Percentiles rank a stretch among this genome's conserved stretches.
These are phyloP conservation scores for Crotalaria pallida DNA, from an alignment of 306 rosid species.

Conservation along the genomic window DNA sequence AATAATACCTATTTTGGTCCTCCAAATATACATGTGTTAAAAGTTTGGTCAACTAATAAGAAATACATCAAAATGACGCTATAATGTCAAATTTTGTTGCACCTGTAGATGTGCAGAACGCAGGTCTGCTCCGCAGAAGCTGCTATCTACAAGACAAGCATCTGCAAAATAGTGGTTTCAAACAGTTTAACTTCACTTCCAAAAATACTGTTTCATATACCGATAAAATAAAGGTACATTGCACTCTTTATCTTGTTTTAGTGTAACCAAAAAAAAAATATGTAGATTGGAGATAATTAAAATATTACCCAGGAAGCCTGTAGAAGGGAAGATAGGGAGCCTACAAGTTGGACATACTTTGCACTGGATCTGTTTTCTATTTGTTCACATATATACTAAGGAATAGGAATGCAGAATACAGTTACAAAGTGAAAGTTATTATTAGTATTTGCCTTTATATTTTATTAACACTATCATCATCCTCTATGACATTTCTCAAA, in stretches of 20 bases:
- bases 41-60: neutral
- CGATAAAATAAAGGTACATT: neutral
- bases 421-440: neutral
- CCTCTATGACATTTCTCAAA: neutral
- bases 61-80: neutral
- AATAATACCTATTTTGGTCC: neutral
- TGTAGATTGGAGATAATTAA: conserved; percentile 15
- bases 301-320: neutral
- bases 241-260: neutral
- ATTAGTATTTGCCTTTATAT: neutral
- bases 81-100: neutral
- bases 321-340: neutral
- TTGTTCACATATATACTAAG: neutral
- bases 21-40: neutral
- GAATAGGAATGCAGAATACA: conserved; percentile 6
- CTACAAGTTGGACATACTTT: conserved; percentile 1
- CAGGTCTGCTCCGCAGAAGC: conserved; percentile 94
- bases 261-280: neutral
- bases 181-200: conserved; percentile 12
- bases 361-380: conserved; percentile 5
- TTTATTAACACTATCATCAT: conserved; percentile 10
- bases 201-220: neutral
- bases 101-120: conserved; percentile 98
- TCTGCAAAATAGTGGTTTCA: conserved; percentile 45
- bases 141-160: conserved; percentile 73